Evolutionary conservation across 2,329 filamentous ascomycete genomes (phyloP), one percentile per base, ranked within the genome.

Genomic region (Xylariaceae sp.): DNA sequence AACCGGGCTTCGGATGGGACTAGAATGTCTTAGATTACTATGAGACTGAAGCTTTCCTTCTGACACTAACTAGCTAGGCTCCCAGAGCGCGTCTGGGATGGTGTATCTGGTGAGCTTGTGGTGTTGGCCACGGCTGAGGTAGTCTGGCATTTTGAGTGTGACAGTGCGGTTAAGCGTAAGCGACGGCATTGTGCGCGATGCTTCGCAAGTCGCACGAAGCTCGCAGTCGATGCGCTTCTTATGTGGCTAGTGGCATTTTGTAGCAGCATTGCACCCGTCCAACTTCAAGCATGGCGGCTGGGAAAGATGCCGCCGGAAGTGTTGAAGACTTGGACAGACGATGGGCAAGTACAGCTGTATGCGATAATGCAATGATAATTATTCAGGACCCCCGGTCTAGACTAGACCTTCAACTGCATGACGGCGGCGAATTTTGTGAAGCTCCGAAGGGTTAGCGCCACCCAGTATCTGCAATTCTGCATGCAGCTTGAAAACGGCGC

Each of bases 1-100:
- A 84, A 87, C 50, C 92, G 81, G 34, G 87, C 71, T 40, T 74
- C 65, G 5, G 76, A 73, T 1, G 65, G 56, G 19, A 75, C 68
- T 72, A 46, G 8, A 30, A 31, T 44, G 43, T 42, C 43, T 52
- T 42, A 51, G 46, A 41, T 28, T 5, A 24, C n/a, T 19, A 35
- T 26, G 3, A 40, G 33, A 21, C 31, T 8, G 32, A 39, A 16
- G 30, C 16, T 14, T 19, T 12, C 21, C 12, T 21, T 34, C 9
- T 43, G 31, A 31, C 28, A 55, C 68, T 57, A 54, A 74, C 70
- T 48, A 24, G 68, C 63, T 43, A 74, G 59, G 16, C 54, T 66
- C 15, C 44, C 46, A 12, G 46, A 37, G 32, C 30, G 40, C 13
- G 44, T 19, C 38, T 30, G 45, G 36, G 48, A 28, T 8, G 38